Evolutionary conservation across 2,329 filamentous ascomycete genomes (phyloP).

Genomic region (Beauveria sp.): DNA sequence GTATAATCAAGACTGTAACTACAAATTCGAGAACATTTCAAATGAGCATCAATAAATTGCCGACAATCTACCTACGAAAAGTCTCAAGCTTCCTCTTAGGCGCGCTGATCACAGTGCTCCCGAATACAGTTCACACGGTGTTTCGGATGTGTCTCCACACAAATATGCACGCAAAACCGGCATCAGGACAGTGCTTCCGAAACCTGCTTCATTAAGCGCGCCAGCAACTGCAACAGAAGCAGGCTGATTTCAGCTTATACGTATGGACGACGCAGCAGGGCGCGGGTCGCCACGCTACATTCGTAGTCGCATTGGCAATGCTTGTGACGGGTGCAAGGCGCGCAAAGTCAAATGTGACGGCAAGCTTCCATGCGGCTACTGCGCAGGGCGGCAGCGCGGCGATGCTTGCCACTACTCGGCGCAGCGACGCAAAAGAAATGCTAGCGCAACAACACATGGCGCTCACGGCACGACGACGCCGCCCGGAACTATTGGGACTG

Average conservation of each 20-base stretch:
- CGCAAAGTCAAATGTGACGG: conserved; percentile 51
- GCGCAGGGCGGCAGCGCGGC: conserved; percentile 34
- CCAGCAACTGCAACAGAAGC: background rate
- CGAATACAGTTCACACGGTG: background rate
- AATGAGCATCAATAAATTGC: background rate
- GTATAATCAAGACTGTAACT: conserved; percentile 5
- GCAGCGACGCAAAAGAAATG: conserved; percentile 30
- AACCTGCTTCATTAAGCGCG: background rate
- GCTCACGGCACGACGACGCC: background rate
- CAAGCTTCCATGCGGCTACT: conserved; percentile 44
- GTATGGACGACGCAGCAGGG: background rate
- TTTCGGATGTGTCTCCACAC: conserved; percentile 2
- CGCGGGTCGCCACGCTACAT: conserved; percentile 16
- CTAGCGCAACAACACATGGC: conserved; percentile 5
- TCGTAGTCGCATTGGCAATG: conserved; percentile 41
- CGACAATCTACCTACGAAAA: background rate
- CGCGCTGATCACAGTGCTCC: background rate
- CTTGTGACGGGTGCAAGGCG: conserved; percentile 47
- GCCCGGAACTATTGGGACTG: background rate
- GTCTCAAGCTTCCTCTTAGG: no score
- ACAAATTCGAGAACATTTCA: conserved; percentile 4
- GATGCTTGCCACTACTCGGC: conserved; percentile 41
- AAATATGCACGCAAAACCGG: background rate
- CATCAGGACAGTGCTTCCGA: conserved; percentile 11
- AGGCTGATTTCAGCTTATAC: background rate